Percentiles rank a stretch among this genome's conserved stretches.
Conservation (phyloP, 495 filamentous ascomycete species). For the Talaromyces proteolyticus region DNA sequence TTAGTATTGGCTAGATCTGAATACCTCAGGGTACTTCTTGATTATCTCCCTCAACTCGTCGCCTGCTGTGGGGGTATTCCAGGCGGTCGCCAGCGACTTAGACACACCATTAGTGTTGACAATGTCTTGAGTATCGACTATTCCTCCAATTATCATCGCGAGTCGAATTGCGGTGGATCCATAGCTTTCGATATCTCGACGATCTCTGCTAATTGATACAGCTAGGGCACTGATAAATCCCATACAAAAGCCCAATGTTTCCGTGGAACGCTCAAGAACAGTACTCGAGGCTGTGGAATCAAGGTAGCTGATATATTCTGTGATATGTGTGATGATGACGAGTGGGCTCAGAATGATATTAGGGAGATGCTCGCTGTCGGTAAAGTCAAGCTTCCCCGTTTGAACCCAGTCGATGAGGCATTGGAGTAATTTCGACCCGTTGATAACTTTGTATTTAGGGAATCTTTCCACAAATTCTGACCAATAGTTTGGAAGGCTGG, state of each 20-base stretch:
- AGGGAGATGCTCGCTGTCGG: constrained; percentile 3
- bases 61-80: constrained; percentile 14
- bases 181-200: constrained; percentile 22
- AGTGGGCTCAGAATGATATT: constrained; percentile 32
- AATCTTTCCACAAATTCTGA: constrained; percentile 16
- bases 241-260: constrained; percentile 41
- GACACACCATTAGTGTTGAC: constrained; percentile 5
- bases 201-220: constrained; percentile 19
- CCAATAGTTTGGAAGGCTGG: constrained; percentile 17
- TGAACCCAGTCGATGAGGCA: constrained; percentile 18
- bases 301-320: constrained; percentile 17
- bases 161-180: constrained; percentile 34
- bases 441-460: constrained; percentile 16
- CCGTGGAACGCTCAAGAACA: constrained; percentile 6
- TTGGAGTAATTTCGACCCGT: constrained; percentile 16
- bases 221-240: constrained; percentile 36
- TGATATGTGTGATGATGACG: constrained; percentile 28
- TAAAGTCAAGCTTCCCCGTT: constrained; percentile 6
- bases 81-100: constrained; percentile 18
- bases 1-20: neutral
- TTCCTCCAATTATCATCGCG: constrained; percentile 23
- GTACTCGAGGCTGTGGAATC: neutral
- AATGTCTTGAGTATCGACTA: constrained; percentile 38
- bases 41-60: constrained; percentile 14
- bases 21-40: constrained; percentile 10